Base-by-base conservation (phyloP, 140 eudicot genomes). In the Erigeron philadelphicus region DNA sequence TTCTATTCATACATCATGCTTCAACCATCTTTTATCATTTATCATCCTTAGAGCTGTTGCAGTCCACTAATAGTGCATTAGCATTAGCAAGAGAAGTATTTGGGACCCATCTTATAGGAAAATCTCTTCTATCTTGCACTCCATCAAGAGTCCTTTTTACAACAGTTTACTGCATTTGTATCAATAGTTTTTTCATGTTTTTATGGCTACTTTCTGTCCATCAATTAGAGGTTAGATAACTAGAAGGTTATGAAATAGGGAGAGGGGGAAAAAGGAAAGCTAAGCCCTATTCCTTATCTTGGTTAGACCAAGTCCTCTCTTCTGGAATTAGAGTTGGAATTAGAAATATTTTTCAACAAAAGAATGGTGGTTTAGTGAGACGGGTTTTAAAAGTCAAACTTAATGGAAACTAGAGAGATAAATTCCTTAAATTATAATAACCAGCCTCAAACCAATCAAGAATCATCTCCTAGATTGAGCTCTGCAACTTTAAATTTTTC, bases 371-470 rank as follows among this genome's bases (percentile, higher is more conserved):
- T 54, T 66, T 57, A 66, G 71, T 49, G 71, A 47, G 58, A 54
- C 61, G 31, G 55, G 42, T 43, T 23, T 67, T 52, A 42, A 23
- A 73, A 47, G 81, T 77, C 69, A 77, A 79, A 74, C 73, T 63
- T 48, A 56, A 79, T 79, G 83, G 77, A 70, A 74, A 74, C 76
- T 70, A 74, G 83, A 69, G 83, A 79, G 65, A 79, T 73, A 75
- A 79, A 74, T 80, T 71, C 81, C 66, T 45, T 57, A 45, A 63
- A 63, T 46, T 44, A 70, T 57, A 64, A 74, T 63, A 60, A 56
- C 48, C 83, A 77, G 57, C 73, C 80, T 72, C 81, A 68, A 62
- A 65, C 73, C 73, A 71, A 54, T 52, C 79, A 73, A 76, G 78
- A 76, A 23, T 64, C 86, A 58, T 66, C 84, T n/a, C 56, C 79